A percentile compares a stretch with the other conserved stretches of the same genome.
Conservation (phyloP, 2,329 filamentous ascomycete genomes). For the Diaporthe capsici region DNA sequence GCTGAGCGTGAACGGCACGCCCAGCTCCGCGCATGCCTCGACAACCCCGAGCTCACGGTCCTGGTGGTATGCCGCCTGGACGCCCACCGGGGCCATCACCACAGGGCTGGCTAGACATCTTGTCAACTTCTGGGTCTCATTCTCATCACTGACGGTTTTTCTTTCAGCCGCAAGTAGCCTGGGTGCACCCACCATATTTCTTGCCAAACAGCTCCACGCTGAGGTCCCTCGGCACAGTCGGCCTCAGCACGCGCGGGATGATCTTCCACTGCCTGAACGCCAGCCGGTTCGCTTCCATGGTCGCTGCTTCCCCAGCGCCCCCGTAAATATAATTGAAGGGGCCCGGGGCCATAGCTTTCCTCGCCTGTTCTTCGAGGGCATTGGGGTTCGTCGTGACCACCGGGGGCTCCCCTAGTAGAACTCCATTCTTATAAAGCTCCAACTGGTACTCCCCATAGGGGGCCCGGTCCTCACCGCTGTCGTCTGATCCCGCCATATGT, state of each 20-base stretch:
- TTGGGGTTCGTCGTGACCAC: constrained; percentile 72
- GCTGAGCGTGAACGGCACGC: constrained; percentile 76
- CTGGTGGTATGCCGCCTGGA: constrained; percentile 76
- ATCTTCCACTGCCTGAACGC: constrained; percentile 69
- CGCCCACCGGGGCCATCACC: constrained; percentile 77
- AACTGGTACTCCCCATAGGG: constrained; percentile 49
- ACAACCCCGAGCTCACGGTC: constrained; percentile 77
- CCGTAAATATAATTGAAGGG: constrained; percentile 73
- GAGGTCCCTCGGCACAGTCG: constrained; percentile 61
- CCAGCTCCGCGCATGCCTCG: constrained; percentile 70
- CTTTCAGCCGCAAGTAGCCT: neutral
- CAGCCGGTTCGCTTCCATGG: constrained; percentile 71
- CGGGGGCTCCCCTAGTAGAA: constrained; percentile 62
- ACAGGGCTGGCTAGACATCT: constrained; percentile 57
- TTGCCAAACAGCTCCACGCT: constrained; percentile 66
- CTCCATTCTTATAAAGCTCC: constrained; percentile 65
- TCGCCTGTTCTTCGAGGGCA: constrained; percentile 68
- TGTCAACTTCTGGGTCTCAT: constrained; percentile 33
- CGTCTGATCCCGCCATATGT: constrained; percentile 31
- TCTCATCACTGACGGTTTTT: neutral
- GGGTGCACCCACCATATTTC: constrained; percentile 55
- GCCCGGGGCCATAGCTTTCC: constrained; percentile 59
- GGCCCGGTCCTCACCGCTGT: constrained; percentile 28
- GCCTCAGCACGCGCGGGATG: constrained; percentile 65
- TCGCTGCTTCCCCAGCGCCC: constrained; percentile 73